phyloP scores from a whole-genome alignment of 2,329 filamentous ascomycete species.

The Alternaria ethzedia region DNA sequence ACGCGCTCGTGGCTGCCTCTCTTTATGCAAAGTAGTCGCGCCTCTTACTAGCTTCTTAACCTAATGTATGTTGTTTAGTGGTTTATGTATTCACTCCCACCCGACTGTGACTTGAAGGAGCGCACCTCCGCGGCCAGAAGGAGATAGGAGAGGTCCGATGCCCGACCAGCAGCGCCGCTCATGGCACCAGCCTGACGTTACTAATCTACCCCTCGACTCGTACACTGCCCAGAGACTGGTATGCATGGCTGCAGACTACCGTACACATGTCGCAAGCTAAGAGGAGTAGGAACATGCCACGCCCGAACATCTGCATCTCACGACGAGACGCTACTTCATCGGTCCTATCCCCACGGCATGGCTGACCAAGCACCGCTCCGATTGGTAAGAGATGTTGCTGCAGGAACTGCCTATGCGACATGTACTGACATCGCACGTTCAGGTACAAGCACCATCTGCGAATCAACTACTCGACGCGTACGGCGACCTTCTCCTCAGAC shows the following conservation, averaged over 20 bases:
- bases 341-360: constrained; percentile 60
- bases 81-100: constrained; percentile 13
- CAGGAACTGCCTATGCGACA: background rate
- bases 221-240: constrained; percentile 63
- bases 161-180: constrained; percentile 34
- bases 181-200: constrained; percentile 44
- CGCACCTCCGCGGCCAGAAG: constrained; percentile 20
- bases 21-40: constrained; percentile 15
- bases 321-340: constrained; percentile 68
- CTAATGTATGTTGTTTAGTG: constrained; percentile 24
- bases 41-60: constrained; percentile 6
- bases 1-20: constrained; percentile 23
- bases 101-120: constrained; percentile 17
- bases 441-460: constrained; percentile 62
- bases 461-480: constrained; percentile 52
- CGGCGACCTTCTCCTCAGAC: constrained; percentile 61
- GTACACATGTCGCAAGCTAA: constrained; percentile 9
- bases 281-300: constrained; percentile 63
- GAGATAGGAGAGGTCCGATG: constrained; percentile 36
- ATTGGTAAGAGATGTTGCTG: background rate
- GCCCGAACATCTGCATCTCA: constrained; percentile 66
- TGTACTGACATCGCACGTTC: background rate
- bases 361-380: constrained; percentile 12
- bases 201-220: constrained; percentile 54
- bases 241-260: constrained; percentile 18